Base-by-base conservation (phyloP, 1,139 yeast species). In the Magnusiomyces ingens region DNA sequence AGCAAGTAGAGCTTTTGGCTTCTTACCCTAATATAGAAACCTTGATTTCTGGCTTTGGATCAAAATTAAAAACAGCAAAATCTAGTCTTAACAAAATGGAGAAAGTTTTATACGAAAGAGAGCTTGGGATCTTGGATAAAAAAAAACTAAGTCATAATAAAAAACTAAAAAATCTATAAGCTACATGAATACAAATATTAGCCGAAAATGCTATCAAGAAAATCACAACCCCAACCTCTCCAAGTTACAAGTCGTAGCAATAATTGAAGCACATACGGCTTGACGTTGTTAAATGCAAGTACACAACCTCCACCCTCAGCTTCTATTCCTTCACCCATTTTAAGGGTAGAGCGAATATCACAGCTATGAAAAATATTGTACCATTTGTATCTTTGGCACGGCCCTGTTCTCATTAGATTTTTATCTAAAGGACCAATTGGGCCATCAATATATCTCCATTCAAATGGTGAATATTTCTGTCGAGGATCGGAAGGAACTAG, bases 381-480 rank as follows among this genome's bases (percentile, higher is more conserved):
- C 96, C 96, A 88, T 67, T 89, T 90, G 56, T 81, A 76, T 48
- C 94, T 72, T 67, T 90, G 95, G 66, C 99, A 93, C 1, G 94
- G 82, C 17, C 80, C 77, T 1, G 73, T 67, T 54, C 98, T 75
- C 48, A 77, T 67, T 52, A 93, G 73, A 63, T 89, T 85, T 68
- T 93, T 93, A 57, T 77, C 75, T 53, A 91, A 69, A 0, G 99
- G 99, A 0, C 99, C 99, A 0, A 78, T 72, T 2, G 99, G 99
- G 0, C 98, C 99, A 64, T 85, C 90, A 52, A 93, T 90, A 66
- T 85, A 88, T 60, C 81, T 80, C 84, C 91, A 85, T 57, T 94
- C 96, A 59, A 90, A 94, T 13, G 93, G 88, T 48, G 94, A 86
- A 80, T 90, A 84, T 56, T 74, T 77, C 67, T 93, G 98, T 56